phyloP scores from a whole-genome alignment of 2,329 filamentous ascomycete species.

The Beauveria rudraprayagi region DNA sequence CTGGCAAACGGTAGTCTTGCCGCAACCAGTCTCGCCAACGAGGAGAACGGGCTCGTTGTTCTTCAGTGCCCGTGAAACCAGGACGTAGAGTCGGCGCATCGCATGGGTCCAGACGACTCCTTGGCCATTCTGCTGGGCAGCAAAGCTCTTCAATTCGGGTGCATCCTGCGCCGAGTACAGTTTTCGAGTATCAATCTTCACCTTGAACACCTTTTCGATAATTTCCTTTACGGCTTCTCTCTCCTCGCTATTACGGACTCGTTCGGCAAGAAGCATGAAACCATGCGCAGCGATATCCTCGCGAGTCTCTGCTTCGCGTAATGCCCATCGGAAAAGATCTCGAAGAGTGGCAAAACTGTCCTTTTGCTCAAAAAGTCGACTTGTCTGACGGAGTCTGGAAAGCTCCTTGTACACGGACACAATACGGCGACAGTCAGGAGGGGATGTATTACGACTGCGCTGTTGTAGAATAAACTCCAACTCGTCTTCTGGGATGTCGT shows the following conservation, averaged over 20 bases:
- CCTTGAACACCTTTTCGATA: constrained; percentile 85
- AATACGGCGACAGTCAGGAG: constrained; percentile 84
- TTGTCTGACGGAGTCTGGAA: constrained; percentile 81
- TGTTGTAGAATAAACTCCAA: constrained; percentile 85
- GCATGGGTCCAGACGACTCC: constrained; percentile 89
- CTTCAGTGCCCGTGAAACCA: constrained; percentile 77
- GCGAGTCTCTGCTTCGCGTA: constrained; percentile 73
- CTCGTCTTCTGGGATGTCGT: constrained; percentile 94
- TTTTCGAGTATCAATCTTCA: constrained; percentile 63
- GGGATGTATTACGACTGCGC: constrained; percentile 76
- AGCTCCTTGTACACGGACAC: constrained; percentile 92
- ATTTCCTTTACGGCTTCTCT: constrained; percentile 74
- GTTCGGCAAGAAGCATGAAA: constrained; percentile 91
- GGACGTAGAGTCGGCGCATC: constrained; percentile 83
- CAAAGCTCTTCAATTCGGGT: constrained; percentile 45
- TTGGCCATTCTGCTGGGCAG: constrained; percentile 41
- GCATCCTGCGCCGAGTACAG: constrained; percentile 61
- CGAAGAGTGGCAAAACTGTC: constrained; percentile 93
- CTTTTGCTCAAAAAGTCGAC: constrained; percentile 89
- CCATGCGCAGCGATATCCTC: constrained; percentile 87
- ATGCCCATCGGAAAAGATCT: constrained; percentile 93
- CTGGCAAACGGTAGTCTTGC: constrained; percentile 95
- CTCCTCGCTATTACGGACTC: constrained; percentile 87
- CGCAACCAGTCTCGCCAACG: constrained; percentile 93
- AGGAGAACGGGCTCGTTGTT: constrained; percentile 92